Evolutionary conservation across 176 grass and related monocot species (phyloP).

Genomic region (Hsuehochloa calcarea): DNA sequence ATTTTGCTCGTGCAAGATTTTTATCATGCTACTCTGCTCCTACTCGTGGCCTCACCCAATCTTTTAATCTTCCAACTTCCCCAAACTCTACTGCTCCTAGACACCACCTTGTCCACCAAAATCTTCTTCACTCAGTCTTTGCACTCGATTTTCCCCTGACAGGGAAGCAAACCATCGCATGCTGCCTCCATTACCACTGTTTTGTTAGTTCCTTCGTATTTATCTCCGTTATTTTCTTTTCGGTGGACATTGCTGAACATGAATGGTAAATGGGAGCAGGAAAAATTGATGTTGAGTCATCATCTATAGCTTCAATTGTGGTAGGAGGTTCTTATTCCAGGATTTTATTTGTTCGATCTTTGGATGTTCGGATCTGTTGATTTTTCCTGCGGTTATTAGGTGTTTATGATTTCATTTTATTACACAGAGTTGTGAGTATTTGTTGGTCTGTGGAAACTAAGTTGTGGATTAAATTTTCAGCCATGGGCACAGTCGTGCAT

Average conservation of each 20-base stretch:
- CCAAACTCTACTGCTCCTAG: background rate
- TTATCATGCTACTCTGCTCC: no score
- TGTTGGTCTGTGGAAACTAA: background rate
- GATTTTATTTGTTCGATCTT: background rate
- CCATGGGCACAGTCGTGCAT: constrained; percentile 46
- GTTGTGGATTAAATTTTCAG: constrained; percentile 7
- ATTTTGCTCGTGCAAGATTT: no score
- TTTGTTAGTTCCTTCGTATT: background rate
- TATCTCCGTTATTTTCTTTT: background rate
- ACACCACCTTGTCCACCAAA: background rate
- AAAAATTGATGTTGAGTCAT: background rate
- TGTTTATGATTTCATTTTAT: background rate
- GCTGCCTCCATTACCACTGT: background rate
- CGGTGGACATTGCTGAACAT: no score
- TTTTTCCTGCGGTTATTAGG: background rate
- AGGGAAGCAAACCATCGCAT: background rate
- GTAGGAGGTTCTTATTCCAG: background rate
- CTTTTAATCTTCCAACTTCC: background rate
- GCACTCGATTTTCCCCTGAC: background rate
- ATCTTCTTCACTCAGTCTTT: background rate
- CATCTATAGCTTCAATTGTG: background rate
- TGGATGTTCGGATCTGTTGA: background rate
- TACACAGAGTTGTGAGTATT: background rate
- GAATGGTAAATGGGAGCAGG: background rate
- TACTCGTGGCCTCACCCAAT: background rate